Evolutionary conservation across 2,329 filamentous ascomycete species (phyloP), one percentile per base, ranked within the genome.

Genomic region (Phaeosphaeriaceae sp.): DNA sequence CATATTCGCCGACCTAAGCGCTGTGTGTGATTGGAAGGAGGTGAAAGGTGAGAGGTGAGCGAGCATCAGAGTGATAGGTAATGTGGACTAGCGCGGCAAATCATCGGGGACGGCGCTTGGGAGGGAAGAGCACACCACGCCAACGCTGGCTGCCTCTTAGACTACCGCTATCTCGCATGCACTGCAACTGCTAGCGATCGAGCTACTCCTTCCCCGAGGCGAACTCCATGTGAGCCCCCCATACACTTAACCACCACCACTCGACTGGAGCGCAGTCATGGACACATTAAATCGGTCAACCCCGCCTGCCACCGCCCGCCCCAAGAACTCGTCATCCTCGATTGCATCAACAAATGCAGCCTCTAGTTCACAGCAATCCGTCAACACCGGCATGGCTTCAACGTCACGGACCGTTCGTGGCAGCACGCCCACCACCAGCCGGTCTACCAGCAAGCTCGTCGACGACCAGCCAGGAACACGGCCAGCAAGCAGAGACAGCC

Each of bases 401-500:
- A 58, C 53, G 50, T 58, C 59, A 20, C 56, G 60, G 41, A 35
- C 62, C 8, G 53, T 50, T 48, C 62, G 67, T 20, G 67, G 64
- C 29, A 56, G 49, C 45, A 66, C 69, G 3, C 66, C 66, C 7
- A 65, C 61, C 7, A 52, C 62, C 33, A 65, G 58, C 55, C 66
- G 63, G 7, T 61, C 68, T 15, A 53, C 68, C 16, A 52, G 60
- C 28, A 68, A 71, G 56, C 61, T 64, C 30, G 56, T 44, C 51
- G 67, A 70, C 28, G 55, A 51, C 42, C 65, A 72, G 32, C 62
- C 60, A 41, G 63, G 67, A 29, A 48, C 60, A 20, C 66, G 70
- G 34, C 63, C 70, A 9, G 58, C 69, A 32, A 74, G 70, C 61
- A 73, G 66, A 46, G 69, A 73, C 61, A 73, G 70, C 66, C 70